phyloP scores from a whole-genome alignment of 176 grass and related monocot genomes.

The Eragrostis nindensis region DNA sequence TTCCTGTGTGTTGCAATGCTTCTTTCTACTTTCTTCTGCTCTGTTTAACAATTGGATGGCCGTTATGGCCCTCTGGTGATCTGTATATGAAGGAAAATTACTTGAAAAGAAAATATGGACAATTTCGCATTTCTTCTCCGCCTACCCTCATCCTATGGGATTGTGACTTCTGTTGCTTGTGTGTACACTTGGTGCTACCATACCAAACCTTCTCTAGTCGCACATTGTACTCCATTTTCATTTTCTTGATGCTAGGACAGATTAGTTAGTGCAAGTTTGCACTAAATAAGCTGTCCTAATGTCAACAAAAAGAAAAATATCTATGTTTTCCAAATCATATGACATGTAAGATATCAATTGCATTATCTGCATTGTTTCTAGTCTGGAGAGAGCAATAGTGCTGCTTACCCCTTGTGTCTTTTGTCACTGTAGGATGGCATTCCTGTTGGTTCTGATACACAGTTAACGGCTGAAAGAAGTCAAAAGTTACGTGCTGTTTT shows the following conservation, averaged over 20 bases:
- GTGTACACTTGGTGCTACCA: not conserved
- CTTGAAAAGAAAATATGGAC: not conserved
- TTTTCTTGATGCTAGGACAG: too few relatives aligned
- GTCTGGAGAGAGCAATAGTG: not conserved
- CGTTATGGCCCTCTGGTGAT: not conserved
- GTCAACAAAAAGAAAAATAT: not conserved
- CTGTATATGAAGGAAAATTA: slow-evolving; percentile 3
- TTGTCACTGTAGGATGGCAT: slow-evolving; percentile 59
- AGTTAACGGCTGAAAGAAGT: slow-evolving; percentile 58
- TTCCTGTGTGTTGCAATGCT: slow-evolving; percentile 5
- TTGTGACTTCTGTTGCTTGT: not conserved
- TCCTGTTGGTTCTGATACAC: slow-evolving; percentile 53
- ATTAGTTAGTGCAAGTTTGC: too few relatives aligned
- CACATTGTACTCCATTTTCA: not conserved
- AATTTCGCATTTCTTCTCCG: not conserved
- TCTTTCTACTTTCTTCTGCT: not conserved
- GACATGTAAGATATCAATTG: slow-evolving; percentile 28
- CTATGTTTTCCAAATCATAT: slow-evolving; percentile 20
- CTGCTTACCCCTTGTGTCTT: slow-evolving; percentile 16
- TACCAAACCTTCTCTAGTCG: not conserved
- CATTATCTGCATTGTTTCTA: slow-evolving; percentile 24
- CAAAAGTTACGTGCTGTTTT: slow-evolving; percentile 70
- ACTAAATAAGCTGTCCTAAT: too few relatives aligned
- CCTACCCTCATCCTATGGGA: not conserved
- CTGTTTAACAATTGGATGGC: slow-evolving; percentile 22